A percentile compares a stretch with the other conserved stretches of the same genome.
Evolutionary conservation across 805 yeast genomes (phyloP).

Genomic region (Kodamaea laetipori): DNA sequence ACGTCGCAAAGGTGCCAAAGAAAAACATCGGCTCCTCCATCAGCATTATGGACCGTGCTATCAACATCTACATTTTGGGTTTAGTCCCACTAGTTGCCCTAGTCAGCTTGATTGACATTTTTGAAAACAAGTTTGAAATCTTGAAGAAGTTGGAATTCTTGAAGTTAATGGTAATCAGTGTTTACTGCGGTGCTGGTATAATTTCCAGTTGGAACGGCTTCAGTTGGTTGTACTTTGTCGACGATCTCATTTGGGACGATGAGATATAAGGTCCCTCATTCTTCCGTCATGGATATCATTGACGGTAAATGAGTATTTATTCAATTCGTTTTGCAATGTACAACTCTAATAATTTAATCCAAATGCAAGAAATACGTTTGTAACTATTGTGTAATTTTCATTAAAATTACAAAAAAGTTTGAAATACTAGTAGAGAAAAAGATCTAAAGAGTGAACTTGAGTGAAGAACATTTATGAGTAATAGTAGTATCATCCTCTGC

Average conservation of each 20-base stretch:
- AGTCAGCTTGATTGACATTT: slow-evolving; percentile 48
- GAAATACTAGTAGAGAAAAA: too few species aligned
- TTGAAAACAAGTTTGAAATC: slow-evolving; percentile 54
- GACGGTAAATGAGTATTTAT: background rate
- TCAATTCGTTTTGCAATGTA: background rate
- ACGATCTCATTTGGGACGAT: slow-evolving; percentile 65
- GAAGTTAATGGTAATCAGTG: slow-evolving; percentile 78
- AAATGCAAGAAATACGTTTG: too few species aligned
- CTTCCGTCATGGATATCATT: slow-evolving; percentile 1
- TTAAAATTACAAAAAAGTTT: too few species aligned
- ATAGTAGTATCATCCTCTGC: too few species aligned
- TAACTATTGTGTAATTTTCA: too few species aligned
- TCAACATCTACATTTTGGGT: slow-evolving; percentile 65
- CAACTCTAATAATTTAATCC: background rate
- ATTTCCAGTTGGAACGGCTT: slow-evolving; percentile 85
- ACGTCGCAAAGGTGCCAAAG: slow-evolving; percentile 62
- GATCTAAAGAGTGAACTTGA: too few species aligned
- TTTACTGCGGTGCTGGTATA: slow-evolving; percentile 85
- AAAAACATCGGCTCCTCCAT: slow-evolving; percentile 21
- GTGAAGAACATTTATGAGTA: too few species aligned
- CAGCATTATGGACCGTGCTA: slow-evolving; percentile 64
- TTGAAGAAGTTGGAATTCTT: slow-evolving; percentile 69
- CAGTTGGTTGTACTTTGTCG: slow-evolving; percentile 85
- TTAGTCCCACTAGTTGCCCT: slow-evolving; percentile 62
- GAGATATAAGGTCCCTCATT: slow-evolving; percentile 8